phyloP scores from a whole-genome alignment of 2,329 filamentous ascomycete genomes.

The Emergomyces africanus region DNA sequence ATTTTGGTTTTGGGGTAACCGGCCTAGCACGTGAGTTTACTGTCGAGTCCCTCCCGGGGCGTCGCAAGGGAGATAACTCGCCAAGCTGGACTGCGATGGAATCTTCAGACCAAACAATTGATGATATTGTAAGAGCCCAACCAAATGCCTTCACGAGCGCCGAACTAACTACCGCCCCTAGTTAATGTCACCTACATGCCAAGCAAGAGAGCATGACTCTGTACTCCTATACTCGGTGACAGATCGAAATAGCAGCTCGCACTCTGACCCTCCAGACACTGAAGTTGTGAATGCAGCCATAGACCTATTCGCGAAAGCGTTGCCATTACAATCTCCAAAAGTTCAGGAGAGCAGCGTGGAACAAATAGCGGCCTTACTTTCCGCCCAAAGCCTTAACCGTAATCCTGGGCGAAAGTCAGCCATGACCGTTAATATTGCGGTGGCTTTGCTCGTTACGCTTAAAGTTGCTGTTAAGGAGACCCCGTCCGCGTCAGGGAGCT shows the following conservation, averaged over 20 bases:
- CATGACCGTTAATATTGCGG: constrained; percentile 78
- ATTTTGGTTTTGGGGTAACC: constrained; percentile 86
- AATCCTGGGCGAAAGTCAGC: constrained; percentile 82
- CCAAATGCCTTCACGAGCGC: too few relatives aligned
- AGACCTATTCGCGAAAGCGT: constrained; percentile 78
- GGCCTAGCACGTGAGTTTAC: constrained; percentile 70
- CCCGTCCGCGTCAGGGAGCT: constrained; percentile 55
- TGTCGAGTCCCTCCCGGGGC: constrained; percentile 56
- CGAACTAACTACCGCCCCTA: constrained; percentile 14
- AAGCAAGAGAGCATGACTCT: constrained; percentile 80
- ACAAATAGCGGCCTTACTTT: constrained; percentile 82
- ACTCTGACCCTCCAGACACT: constrained; percentile 72
- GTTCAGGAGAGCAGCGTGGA: constrained; percentile 94
- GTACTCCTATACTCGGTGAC: constrained; percentile 57
- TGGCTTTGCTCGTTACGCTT: constrained; percentile 65
- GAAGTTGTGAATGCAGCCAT: constrained; percentile 94
- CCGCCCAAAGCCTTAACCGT: constrained; percentile 63
- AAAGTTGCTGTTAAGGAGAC: constrained; percentile 79
- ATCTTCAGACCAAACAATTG: constrained; percentile 25
- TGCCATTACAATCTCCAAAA: constrained; percentile 77
- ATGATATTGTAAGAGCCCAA: constrained; percentile 27
- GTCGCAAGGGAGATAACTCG: constrained; percentile 49
- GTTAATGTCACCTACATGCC: constrained; percentile 54
- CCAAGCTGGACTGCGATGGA: constrained; percentile 28
- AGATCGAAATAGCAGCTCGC: constrained; percentile 31